These are phyloP conservation scores for Luvunga scandens DNA, from an alignment of 345 rosid genomes.

Conservation along the genomic window DNA sequence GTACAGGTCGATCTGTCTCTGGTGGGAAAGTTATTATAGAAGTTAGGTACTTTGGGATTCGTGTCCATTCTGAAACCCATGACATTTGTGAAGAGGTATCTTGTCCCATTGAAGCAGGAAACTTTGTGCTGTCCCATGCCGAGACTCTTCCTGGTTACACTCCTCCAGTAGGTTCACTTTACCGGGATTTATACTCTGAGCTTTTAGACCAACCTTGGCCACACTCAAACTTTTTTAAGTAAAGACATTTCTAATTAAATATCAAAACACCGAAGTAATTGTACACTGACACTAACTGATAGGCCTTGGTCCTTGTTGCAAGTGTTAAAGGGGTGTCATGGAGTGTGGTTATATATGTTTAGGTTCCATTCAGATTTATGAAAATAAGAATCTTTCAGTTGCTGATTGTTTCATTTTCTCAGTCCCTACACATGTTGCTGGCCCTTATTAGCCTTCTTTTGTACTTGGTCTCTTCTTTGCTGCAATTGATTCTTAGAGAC, in stretches of 20 bases:
- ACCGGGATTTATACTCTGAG: neutral
- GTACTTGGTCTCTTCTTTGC: no score
- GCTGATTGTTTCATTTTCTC: neutral
- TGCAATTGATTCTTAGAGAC: neutral
- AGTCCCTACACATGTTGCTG: no score
- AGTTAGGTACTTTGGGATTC: conserved; percentile 46
- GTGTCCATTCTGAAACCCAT: conserved; percentile 49
- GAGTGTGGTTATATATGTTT: neutral
- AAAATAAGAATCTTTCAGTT: neutral
- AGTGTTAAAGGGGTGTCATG: neutral
- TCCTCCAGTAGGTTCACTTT: conserved; percentile 46
- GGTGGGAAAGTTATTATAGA: conserved; percentile 51
- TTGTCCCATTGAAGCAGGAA: conserved; percentile 51
- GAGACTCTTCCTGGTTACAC: conserved; percentile 51
- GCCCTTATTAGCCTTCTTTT: no score
- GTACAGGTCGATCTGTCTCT: conserved; percentile 43
- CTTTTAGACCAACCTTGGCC: neutral
- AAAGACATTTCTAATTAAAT: neutral
- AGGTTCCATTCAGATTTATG: neutral
- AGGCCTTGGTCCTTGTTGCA: neutral
- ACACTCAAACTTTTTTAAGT: neutral
- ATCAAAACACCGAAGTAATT: neutral
- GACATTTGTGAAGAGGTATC: conserved; percentile 58
- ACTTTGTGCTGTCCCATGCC: conserved; percentile 60
- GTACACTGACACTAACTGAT: neutral